These are phyloP conservation scores for Bryum argenteum DNA, from an alignment of 225 moss, liverwort and hornwort species.

Conservation along the genomic window DNA sequence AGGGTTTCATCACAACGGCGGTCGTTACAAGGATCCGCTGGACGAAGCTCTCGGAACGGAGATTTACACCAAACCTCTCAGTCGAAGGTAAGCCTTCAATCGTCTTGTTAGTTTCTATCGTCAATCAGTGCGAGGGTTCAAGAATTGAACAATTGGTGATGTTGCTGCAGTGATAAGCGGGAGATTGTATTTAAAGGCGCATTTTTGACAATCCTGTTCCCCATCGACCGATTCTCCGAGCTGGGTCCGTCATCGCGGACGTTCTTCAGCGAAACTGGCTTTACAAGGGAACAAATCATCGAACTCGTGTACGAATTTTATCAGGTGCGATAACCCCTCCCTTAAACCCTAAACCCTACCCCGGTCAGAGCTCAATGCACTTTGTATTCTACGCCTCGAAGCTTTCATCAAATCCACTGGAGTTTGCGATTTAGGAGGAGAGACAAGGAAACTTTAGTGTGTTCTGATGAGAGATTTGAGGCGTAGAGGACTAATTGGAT, in stretches of 20 bases:
- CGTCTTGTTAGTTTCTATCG: too few species aligned
- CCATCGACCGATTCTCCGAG: slow-evolving; percentile 67
- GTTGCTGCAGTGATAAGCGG: slow-evolving; percentile 53
- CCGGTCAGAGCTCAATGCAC: too few species aligned
- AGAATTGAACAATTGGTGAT: not conserved
- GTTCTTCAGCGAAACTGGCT: slow-evolving; percentile 56
- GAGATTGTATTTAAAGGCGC: slow-evolving; percentile 57
- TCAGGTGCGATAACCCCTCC: slow-evolving; percentile 32
- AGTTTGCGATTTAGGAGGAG: too few species aligned
- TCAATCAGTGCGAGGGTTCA: not conserved
- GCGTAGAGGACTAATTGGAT: too few species aligned
- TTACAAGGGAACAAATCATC: slow-evolving; percentile 50
- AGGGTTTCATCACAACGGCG: slow-evolving; percentile 17
- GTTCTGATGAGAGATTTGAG: too few species aligned
- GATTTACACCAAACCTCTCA: slow-evolving; percentile 58
- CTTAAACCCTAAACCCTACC: not conserved
- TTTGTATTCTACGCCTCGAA: too few species aligned
- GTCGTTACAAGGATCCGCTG: slow-evolving; percentile 32
- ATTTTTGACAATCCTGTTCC: slow-evolving; percentile 62
- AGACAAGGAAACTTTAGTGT: too few species aligned
- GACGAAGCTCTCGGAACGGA: slow-evolving; percentile 42
- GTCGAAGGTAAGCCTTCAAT: slow-evolving; percentile 33
- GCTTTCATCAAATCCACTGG: too few species aligned
- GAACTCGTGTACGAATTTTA: slow-evolving; percentile 51
- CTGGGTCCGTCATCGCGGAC: slow-evolving; percentile 61